These are phyloP conservation scores for Pichia thaimueangensis DNA, from an alignment of 805 yeast species.

Conservation along the genomic window DNA sequence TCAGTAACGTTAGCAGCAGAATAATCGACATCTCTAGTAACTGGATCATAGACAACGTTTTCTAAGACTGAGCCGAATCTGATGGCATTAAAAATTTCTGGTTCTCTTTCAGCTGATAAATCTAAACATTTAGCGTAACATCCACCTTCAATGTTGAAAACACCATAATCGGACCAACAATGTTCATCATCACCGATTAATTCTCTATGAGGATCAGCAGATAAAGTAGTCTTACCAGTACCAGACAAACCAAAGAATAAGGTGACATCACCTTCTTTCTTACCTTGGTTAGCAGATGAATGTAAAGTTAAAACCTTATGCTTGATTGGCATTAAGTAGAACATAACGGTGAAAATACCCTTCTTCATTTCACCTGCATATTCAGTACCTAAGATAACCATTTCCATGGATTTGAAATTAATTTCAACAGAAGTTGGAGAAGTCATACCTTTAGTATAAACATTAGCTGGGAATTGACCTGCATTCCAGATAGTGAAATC, in stretches of 20 bases:
- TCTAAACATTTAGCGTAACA: slow-evolving; percentile 98
- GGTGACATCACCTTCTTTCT: slow-evolving; percentile 74
- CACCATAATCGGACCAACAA: slow-evolving; percentile 98
- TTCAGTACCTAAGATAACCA: slow-evolving; percentile 97
- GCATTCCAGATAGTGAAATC: slow-evolving; percentile 98
- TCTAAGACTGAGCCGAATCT: slow-evolving; percentile 92
- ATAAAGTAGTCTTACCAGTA: slow-evolving; percentile 95
- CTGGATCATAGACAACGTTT: slow-evolving; percentile 81
- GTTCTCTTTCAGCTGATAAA: slow-evolving; percentile 86
- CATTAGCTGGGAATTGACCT: slow-evolving; percentile 97
- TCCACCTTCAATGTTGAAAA: slow-evolving; percentile 98
- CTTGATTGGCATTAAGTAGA: slow-evolving; percentile 94
- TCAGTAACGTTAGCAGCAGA: slow-evolving; percentile 78
- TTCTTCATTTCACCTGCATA: slow-evolving; percentile 99
- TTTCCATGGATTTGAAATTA: slow-evolving; percentile 95
- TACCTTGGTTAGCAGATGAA: slow-evolving; percentile 92
- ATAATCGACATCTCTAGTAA: slow-evolving; percentile 79
- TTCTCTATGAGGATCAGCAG: slow-evolving; percentile 91
- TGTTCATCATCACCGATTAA: slow-evolving; percentile 99
- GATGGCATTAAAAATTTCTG: slow-evolving; percentile 93
- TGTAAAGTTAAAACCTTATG: slow-evolving; percentile 89
- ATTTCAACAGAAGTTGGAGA: slow-evolving; percentile 93
- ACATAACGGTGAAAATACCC: slow-evolving; percentile 98
- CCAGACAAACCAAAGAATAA: slow-evolving; percentile 96
- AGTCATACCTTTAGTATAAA: slow-evolving; percentile 95